Evolutionary conservation across 2,329 filamentous ascomycete genomes (phyloP).

Genomic region (Neurospora sp.): DNA sequence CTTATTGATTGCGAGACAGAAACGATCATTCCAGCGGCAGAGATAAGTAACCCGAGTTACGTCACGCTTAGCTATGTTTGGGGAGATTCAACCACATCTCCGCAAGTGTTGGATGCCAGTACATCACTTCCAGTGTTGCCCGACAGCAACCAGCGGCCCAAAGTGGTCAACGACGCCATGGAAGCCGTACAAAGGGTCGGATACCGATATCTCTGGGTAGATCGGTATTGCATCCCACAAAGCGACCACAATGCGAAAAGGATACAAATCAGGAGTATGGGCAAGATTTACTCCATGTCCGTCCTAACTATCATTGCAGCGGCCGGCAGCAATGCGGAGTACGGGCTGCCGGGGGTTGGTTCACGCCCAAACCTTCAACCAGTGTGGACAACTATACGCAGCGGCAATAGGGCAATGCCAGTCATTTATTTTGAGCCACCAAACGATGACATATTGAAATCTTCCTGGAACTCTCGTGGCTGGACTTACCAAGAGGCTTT

Average conservation of each 20-base stretch:
- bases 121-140: neutral
- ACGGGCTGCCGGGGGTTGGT: conserved; percentile 24
- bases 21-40: accelerated
- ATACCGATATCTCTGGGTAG: conserved; percentile 28
- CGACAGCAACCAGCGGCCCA: neutral
- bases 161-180: conserved; percentile 15
- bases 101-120: too few relatives aligned
- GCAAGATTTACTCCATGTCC: conserved; percentile 26
- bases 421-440: neutral
- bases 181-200: conserved; percentile 22
- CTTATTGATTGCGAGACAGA: accelerated
- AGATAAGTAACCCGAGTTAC: accelerated
- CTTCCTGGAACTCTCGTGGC: neutral
- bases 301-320: conserved; percentile 29
- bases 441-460: accelerated
- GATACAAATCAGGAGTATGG: conserved; percentile 19
- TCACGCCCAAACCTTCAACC: neutral
- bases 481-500: conserved; percentile 6
- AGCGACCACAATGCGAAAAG: conserved; percentile 13
- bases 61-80: neutral
- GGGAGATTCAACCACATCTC: neutral
- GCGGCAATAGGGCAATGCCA: neutral
- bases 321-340: conserved; percentile 22
- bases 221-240: conserved; percentile 25
- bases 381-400: neutral